A percentile compares a stretch with the other conserved stretches of the same genome.
phyloP scores from a whole-genome alignment of 2,329 filamentous ascomycete genomes.

The Epichloe festucae region DNA sequence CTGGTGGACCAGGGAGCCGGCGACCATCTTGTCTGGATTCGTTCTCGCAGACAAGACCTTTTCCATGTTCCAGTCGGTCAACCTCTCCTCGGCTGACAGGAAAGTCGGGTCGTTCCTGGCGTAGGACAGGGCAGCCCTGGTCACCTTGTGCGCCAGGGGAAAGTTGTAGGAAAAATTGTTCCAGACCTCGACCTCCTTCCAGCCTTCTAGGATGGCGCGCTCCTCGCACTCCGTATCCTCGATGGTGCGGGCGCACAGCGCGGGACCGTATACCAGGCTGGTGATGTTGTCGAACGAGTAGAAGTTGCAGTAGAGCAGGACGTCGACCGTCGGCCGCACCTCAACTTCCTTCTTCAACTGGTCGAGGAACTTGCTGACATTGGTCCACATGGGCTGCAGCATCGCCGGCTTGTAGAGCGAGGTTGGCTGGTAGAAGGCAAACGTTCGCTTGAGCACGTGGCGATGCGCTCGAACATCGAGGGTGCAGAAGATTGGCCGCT shows the following conservation, averaged over 20 bases:
- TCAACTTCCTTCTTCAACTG: not conserved
- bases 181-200: constrained; percentile 4
- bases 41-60: not conserved
- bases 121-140: not conserved
- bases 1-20: constrained; percentile 1
- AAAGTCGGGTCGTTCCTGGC: not conserved
- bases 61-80: constrained; percentile 4
- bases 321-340: not conserved
- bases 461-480: constrained; percentile 3
- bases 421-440: constrained; percentile 4
- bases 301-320: constrained; percentile 2
- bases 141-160: not conserved
- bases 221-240: constrained; percentile 2
- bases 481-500: constrained; percentile 3
- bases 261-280: not conserved
- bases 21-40: not conserved
- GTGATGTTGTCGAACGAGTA: constrained; percentile 6
- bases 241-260: constrained; percentile 1
- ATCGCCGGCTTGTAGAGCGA: not conserved
- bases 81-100: constrained; percentile 3
- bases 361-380: not conserved
- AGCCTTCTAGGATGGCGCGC: not conserved
- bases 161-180: constrained; percentile 3
- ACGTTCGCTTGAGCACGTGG: constrained; percentile 2
- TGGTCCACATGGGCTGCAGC: not conserved